Evolutionary conservation across 345 rosid genomes (phyloP), one percentile per base, ranked within the genome.

Genomic region (Citrus australasica): DNA sequence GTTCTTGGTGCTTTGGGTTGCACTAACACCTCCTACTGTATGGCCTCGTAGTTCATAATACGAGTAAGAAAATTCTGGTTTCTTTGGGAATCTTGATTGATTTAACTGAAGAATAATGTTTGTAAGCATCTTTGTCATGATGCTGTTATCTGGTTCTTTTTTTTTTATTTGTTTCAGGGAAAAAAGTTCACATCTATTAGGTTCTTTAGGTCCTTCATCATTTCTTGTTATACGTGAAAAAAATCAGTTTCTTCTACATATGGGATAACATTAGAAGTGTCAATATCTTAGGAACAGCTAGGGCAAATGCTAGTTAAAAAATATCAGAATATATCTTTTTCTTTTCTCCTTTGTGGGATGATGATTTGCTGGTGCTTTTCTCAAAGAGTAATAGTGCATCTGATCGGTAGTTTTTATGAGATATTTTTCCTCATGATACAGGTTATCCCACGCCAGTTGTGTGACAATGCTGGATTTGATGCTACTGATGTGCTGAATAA

Each of bases 381-480:
- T 40, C 19, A 6, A 1, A 33, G 24, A 16, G 63, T 3, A 46
- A 32, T 60, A 22, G 67, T 3, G 28, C 40, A 30, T n/a, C 58
- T 76, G 64, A 51, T 24, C 33, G 11, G 37, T 58, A n/a, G 9
- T 37, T 73, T 73, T 19, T 38, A 21, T 48, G 60, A 67, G 55
- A 66, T 53, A 60, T 32, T 40, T 53, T 28, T 76, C 69, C 27
- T 53, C 10, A 8, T 67, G 37, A 65, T 88, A 79, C 89, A 96
- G 99, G 92, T 97, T 71, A 97, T 97, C 80, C 99, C 99, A 72
- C 82, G 98, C 48, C 99, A 97, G 74, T 88, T 97, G 65, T 97
- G 98, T 83, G 98, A 94, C 85, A 97, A 97, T 89, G 99, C 99
- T 79, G 99, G 98, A 78, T 97, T 93, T 87, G 99, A 97, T 85